Evolutionary conservation across 176 grass and related monocot species (phyloP).

Genomic region (Eleusine coracana): DNA sequence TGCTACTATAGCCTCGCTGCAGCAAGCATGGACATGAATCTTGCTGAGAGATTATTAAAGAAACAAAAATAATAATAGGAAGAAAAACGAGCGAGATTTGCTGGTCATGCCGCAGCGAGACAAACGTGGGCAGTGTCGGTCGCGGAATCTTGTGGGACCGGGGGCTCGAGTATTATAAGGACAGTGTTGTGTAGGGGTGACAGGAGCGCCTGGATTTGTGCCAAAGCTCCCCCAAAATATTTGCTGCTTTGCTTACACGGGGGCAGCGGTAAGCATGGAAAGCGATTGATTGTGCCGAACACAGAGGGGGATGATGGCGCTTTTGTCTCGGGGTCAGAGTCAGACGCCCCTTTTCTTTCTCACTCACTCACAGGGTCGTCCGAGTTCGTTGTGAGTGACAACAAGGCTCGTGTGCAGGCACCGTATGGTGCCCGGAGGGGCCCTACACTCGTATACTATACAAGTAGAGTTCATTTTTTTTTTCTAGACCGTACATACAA

Average conservation of each 20-base stretch:
- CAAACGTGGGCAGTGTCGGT: constrained; percentile 7
- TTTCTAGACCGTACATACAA: too few species aligned
- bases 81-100: background rate
- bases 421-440: background rate
- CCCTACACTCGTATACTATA: background rate
- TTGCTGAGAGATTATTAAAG: too few species aligned
- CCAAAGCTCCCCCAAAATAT: constrained; percentile 20
- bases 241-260: background rate
- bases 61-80: too few species aligned
- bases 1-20: too few species aligned
- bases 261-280: constrained; percentile 18
- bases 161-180: background rate
- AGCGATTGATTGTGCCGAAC: background rate
- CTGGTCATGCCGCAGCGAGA: background rate
- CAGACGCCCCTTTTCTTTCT: background rate
- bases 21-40: too few species aligned
- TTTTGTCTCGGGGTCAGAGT: constrained; percentile 32
- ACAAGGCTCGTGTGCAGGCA: constrained; percentile 29
- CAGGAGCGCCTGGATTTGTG: constrained; percentile 44
- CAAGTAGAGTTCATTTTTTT: background rate
- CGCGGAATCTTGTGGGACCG: background rate
- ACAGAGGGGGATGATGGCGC: background rate
- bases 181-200: background rate
- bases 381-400: background rate
- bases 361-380: background rate